Percentiles rank a stretch among this genome's conserved stretches.
phyloP scores from a whole-genome alignment of 2,329 filamentous ascomycete genomes.

The Fusarium buharicum region DNA sequence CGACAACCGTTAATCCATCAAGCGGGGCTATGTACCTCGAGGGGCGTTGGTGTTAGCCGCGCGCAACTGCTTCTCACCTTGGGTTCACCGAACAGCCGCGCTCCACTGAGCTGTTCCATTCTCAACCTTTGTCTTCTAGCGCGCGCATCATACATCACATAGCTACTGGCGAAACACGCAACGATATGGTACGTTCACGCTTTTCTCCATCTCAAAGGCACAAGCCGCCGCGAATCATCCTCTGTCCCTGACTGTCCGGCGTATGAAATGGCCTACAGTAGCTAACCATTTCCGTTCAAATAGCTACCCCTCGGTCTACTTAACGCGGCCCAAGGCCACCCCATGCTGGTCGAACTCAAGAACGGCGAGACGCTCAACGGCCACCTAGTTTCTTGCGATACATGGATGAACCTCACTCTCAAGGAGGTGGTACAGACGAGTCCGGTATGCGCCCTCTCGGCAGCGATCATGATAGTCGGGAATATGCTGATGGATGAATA shows the following conservation, averaged over 20 bases:
- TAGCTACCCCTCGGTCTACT: conserved; percentile 83
- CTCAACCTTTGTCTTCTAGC: conserved; percentile 41
- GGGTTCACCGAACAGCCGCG: conserved; percentile 41
- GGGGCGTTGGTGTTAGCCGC: conserved; percentile 27
- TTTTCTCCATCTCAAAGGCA: neutral
- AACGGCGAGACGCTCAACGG: conserved; percentile 98
- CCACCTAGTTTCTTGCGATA: conserved; percentile 95
- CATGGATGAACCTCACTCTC: conserved; percentile 98
- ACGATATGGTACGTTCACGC: conserved; percentile 42
- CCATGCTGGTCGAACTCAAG: conserved; percentile 97
- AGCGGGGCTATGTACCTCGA: conserved; percentile 44
- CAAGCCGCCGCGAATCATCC: neutral
- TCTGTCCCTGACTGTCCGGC: neutral
- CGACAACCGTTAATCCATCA: conserved; percentile 9
- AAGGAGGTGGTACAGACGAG: conserved; percentile 98
- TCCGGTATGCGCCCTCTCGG: conserved; percentile 63
- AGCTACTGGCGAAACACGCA: conserved; percentile 36
- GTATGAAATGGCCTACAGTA: conserved; percentile 14
- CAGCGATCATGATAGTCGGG: neutral
- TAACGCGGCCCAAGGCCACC: conserved; percentile 95
- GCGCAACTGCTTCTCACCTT: conserved; percentile 31
- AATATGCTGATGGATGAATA: conserved; percentile 46
- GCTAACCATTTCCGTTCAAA: conserved; percentile 36
- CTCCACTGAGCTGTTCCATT: conserved; percentile 44
- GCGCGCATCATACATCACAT: conserved; percentile 39